Evolutionary conservation across 73 alveolate species (phyloP).

Genomic region (Diophrys appendiculata): DNA sequence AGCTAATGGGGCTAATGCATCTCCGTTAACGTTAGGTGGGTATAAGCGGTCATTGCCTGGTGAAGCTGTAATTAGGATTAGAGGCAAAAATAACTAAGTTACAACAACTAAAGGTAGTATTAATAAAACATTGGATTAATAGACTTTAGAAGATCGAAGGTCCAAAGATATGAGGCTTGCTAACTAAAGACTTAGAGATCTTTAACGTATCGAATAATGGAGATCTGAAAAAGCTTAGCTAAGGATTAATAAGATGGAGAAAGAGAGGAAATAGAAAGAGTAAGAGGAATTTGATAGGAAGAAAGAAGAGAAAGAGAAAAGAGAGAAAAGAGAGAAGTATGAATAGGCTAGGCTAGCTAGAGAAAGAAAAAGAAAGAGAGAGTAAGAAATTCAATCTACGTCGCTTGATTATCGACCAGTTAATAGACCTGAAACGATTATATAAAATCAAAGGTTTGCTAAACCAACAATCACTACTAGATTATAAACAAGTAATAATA

Average conservation of each 20-base stretch:
- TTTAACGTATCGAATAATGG: constrained; percentile 5
- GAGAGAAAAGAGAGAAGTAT: no score
- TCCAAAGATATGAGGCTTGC: constrained; percentile 21
- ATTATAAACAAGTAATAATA: no score
- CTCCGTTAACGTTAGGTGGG: background rate
- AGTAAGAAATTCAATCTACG: no score
- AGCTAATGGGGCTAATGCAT: constrained; percentile 11
- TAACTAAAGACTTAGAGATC: constrained; percentile 8
- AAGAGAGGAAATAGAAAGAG: constrained; percentile 12
- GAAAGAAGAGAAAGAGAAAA: constrained; percentile 10
- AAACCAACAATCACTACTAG: no score
- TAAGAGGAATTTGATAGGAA: background rate
- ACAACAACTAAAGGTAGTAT: constrained; percentile 3
- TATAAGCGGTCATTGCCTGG: background rate
- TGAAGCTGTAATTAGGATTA: constrained; percentile 5
- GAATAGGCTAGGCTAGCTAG: no score
- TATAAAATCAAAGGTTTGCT: no score
- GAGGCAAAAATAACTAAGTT: constrained; percentile 21
- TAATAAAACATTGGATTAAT: background rate
- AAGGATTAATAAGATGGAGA: constrained; percentile 12
- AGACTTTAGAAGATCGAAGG: constrained; percentile 1
- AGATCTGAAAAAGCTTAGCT: constrained; percentile 5
- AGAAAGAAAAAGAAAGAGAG: no score
- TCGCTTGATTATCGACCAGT: no score
- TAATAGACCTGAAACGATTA: no score